Conservation (phyloP, 495 filamentous ascomycete species). For the Talaromyces proteolyticus region DNA sequence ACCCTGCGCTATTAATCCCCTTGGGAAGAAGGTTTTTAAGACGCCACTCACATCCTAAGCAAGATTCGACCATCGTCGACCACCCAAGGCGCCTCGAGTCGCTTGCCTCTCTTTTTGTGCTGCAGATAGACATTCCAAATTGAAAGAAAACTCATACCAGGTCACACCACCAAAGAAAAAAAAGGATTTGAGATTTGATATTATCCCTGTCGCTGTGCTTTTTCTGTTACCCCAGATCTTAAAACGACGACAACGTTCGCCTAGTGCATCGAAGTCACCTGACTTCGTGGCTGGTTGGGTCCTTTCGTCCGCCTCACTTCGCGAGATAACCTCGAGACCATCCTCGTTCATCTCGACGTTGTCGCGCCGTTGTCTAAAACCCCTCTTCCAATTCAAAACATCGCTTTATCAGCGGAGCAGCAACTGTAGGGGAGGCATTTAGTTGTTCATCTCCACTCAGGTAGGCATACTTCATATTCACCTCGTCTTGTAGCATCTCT, state of each 20-base stretch:
- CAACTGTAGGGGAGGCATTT: constrained; percentile 87
- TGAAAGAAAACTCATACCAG: background rate
- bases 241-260: too few species aligned
- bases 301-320: too few species aligned
- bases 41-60: background rate
- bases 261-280: too few species aligned
- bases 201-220: too few species aligned
- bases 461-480: too few species aligned
- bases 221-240: too few species aligned
- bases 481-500: constrained; percentile 13
- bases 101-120: background rate
- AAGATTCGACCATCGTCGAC: background rate
- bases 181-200: background rate
- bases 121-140: background rate
- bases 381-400: constrained; percentile 1
- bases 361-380: too few species aligned
- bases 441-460: constrained; percentile 98
- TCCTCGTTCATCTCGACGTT: background rate
- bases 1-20: constrained; percentile 1
- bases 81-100: background rate
- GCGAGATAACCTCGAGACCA: too few species aligned
- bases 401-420: constrained; percentile 9
- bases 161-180: background rate
- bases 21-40: constrained; percentile 13
- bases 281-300: too few species aligned